phyloP scores from a whole-genome alignment of 1,284 basidiomycete genomes.

The Naganishia sp. region DNA sequence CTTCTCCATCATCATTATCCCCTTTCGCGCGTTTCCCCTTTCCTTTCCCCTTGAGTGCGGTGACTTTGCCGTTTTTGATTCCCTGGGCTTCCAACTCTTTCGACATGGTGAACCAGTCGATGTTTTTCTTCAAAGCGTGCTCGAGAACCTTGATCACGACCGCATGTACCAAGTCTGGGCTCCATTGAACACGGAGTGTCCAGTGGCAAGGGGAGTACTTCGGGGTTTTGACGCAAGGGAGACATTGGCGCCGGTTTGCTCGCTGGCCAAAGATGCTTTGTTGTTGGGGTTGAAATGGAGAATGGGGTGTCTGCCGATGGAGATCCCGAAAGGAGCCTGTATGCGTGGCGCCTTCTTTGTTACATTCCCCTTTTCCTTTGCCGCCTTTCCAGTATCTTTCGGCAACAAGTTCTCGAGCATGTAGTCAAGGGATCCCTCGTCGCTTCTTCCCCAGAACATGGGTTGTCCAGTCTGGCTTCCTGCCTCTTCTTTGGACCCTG shows the following conservation, averaged over 20 bases:
- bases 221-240: background rate
- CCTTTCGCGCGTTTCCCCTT: slow-evolving; percentile 12
- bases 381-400: background rate
- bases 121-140: slow-evolving; percentile 27
- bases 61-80: background rate
- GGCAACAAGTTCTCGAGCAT: slow-evolving; percentile 2
- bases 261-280: too few relatives aligned
- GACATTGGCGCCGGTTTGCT: too few relatives aligned
- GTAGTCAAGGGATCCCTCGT: slow-evolving; percentile 6
- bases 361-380: too few relatives aligned
- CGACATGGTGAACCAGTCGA: slow-evolving; percentile 29
- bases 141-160: slow-evolving; percentile 21
- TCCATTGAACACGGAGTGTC: too few relatives aligned
- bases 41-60: slow-evolving; percentile 4
- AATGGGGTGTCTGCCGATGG: too few relatives aligned
- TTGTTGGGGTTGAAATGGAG: background rate
- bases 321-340: too few relatives aligned
- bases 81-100: slow-evolving; percentile 13
- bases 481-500: background rate
- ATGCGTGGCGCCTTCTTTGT: too few relatives aligned
- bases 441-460: background rate
- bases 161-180: background rate
- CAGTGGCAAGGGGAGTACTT: background rate
- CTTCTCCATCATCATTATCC: background rate
- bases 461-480: background rate